Base-by-base conservation (phyloP, 2,329 filamentous ascomycete genomes). In the Daldinia eschscholtzii region DNA sequence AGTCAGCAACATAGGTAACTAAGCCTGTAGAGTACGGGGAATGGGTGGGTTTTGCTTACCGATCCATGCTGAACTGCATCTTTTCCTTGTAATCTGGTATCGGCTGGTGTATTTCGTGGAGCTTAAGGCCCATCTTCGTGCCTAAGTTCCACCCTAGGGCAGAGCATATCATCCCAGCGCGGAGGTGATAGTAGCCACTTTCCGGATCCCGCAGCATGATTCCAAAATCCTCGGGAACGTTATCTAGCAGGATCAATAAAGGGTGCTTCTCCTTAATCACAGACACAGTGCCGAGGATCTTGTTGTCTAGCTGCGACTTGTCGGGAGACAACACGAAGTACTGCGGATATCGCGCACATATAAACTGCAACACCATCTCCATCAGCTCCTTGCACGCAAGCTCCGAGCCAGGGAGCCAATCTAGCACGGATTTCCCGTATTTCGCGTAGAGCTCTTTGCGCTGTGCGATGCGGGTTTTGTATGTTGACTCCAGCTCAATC, bases 41-140 rank as follows among this genome's bases (percentile, higher is more conserved):
- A 48, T 15, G 3, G 10, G 12, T 15, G 44, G 6, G 39, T 3
- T 20, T 20, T 7, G 1, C 86, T 57, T 80, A 93, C 87, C 92
- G 85, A 75, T 97, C 93, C 91, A 97, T 94, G 44, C 91, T 94
- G 70, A 93, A 92, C 41, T 91, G 87, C 91, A 97, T 94, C 82
- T 94, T 97, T 77, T 93, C 91, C 72, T 92, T 92, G 78, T 95
- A 97, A 74, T 96, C 92, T 0, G 93, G 93, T 23, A 97, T 91
- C 0, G 87, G 85, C 0, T 81, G 81, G 76, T 97, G 93, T 67
- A 97, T 95, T 64, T 89, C 86, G 10, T 89, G 83, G 13, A 97
- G 81, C 23, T 86, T 85, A 72, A 90, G 80, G 0, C 92, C 92
- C 61, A 96, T 89, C 81, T 97, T 96, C 26, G 86, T 87, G 0